A percentile compares a stretch with the other conserved stretches of the same genome.
Evolutionary conservation across 148 eudicot genomes (phyloP).

Genomic region (Diospyros kaki): DNA sequence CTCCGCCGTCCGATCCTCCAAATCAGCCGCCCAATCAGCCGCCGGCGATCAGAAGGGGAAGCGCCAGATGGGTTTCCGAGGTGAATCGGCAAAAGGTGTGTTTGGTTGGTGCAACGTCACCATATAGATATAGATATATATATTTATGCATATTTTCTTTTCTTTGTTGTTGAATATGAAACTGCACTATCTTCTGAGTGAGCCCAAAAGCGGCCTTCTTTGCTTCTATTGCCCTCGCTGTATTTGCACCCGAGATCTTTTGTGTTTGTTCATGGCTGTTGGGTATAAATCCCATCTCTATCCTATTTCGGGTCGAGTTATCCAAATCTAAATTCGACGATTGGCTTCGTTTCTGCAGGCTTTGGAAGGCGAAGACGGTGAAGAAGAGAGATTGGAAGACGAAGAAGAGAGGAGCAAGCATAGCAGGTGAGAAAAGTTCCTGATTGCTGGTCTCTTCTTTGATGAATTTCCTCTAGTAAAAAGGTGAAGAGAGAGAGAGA

Average conservation of each 20-base stretch:
- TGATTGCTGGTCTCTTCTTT: background rate
- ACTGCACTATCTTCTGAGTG: constrained; percentile 9
- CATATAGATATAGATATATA: background rate
- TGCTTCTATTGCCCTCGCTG: background rate
- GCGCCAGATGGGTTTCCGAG: constrained; percentile 8
- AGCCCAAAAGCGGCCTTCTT: constrained; percentile 7
- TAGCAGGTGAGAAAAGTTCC: constrained; percentile 26
- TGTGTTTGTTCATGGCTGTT: constrained; percentile 1
- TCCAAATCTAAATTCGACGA: background rate
- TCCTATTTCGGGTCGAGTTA: no score
- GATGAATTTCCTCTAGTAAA: constrained; percentile 20
- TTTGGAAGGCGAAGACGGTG: constrained; percentile 19
- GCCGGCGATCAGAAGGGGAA: constrained; percentile 24
- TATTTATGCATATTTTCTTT: background rate
- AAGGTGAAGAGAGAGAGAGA: constrained; percentile 1
- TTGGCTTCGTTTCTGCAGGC: constrained; percentile 13
- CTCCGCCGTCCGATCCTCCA: constrained; percentile 37
- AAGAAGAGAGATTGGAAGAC: constrained; percentile 12
- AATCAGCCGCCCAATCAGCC: constrained; percentile 21
- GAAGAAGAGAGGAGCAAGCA: constrained; percentile 15
- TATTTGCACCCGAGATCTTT: constrained; percentile 7
- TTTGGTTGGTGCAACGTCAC: constrained; percentile 3
- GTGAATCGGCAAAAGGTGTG: constrained; percentile 6
- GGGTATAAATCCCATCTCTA: constrained; percentile 1
- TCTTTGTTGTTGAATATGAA: background rate